phyloP scores from a whole-genome alignment of 768 basidiomycete species.

The Mycena albidolilacea region DNA sequence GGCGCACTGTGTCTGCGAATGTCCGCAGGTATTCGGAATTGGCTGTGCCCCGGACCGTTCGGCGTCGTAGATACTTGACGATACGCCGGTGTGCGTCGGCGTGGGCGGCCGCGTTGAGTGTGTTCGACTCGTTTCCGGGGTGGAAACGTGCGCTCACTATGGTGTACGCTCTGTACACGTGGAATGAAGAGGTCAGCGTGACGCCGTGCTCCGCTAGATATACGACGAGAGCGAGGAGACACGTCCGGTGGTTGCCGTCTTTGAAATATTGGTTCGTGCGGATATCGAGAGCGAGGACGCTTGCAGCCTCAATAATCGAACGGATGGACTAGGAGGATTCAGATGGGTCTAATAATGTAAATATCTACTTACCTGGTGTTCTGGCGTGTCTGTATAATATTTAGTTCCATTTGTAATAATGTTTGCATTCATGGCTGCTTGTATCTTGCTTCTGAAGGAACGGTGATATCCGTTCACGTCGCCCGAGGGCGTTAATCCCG shows the following conservation, averaged over 20 bases:
- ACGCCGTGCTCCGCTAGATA: slow-evolving; percentile 28
- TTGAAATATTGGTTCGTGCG: slow-evolving; percentile 34
- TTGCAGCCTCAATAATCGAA: slow-evolving; percentile 15
- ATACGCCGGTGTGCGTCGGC: slow-evolving; percentile 18
- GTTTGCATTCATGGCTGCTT: not conserved
- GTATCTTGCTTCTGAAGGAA: slow-evolving; percentile 4
- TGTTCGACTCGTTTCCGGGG: slow-evolving; percentile 38
- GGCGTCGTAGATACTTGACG: slow-evolving; percentile 25
- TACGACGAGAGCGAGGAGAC: slow-evolving; percentile 24
- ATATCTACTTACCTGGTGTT: not conserved
- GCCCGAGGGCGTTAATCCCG: slow-evolving; percentile 30
- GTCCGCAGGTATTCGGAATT: slow-evolving; percentile 6
- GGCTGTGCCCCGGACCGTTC: slow-evolving; percentile 16
- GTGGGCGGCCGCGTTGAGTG: slow-evolving; percentile 23
- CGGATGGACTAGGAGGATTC: slow-evolving; percentile 15
- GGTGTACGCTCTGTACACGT: slow-evolving; percentile 36
- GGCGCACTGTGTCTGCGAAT: slow-evolving; percentile 30
- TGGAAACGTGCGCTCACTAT: slow-evolving; percentile 36
- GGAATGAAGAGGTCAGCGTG: slow-evolving; percentile 34
- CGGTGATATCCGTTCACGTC: slow-evolving; percentile 17
- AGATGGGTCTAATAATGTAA: not conserved
- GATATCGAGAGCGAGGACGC: slow-evolving; percentile 27
- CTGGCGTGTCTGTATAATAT: slow-evolving; percentile 1
- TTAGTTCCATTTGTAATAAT: not conserved
- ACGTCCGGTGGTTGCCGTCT: slow-evolving; percentile 38